Conservation (phyloP, 805 yeast genomes). For the Saccharomyces eubayanus region DNA sequence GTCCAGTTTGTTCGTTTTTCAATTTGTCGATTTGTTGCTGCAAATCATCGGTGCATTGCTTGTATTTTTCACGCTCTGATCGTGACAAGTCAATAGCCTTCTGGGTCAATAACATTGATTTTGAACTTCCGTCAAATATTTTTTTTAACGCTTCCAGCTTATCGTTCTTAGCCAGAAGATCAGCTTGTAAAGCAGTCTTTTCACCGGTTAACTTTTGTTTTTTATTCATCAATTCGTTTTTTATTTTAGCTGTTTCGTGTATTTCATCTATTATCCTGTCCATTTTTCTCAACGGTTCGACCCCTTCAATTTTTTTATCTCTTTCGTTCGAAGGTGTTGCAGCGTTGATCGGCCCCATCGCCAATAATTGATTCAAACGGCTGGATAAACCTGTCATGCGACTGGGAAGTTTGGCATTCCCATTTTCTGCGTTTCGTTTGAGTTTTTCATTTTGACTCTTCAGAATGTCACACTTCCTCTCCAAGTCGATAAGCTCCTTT, state of each 20-base stretch:
- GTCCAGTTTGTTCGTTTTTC: slow-evolving; percentile 36
- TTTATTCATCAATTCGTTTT: background rate
- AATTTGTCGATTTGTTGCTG: slow-evolving; percentile 63
- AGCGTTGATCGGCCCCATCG: background rate
- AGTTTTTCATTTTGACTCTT: slow-evolving; percentile 37
- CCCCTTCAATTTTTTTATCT: background rate
- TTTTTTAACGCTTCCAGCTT: slow-evolving; percentile 43
- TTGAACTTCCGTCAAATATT: slow-evolving; percentile 62
- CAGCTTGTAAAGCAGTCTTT: background rate
- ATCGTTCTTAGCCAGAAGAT: slow-evolving; percentile 22
- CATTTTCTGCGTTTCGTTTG: slow-evolving; percentile 30
- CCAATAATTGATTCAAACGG: background rate
- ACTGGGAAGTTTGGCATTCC: slow-evolving; percentile 20
- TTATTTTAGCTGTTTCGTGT: background rate
- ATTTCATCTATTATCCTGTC: background rate
- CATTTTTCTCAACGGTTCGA: background rate
- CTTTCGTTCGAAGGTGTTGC: background rate
- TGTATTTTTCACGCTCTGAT: slow-evolving; percentile 57
- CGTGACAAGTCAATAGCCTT: slow-evolving; percentile 68
- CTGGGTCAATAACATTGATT: slow-evolving; percentile 64
- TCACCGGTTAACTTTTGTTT: background rate
- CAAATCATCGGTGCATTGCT: slow-evolving; percentile 47
- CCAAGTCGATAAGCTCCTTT: slow-evolving; percentile 41
- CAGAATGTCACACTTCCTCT: slow-evolving; percentile 39
- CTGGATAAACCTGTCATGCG: background rate